Evolutionary conservation across 371 early-diverging fungal genomes (phyloP).

Genomic region (Saksenaea oblongispora): DNA sequence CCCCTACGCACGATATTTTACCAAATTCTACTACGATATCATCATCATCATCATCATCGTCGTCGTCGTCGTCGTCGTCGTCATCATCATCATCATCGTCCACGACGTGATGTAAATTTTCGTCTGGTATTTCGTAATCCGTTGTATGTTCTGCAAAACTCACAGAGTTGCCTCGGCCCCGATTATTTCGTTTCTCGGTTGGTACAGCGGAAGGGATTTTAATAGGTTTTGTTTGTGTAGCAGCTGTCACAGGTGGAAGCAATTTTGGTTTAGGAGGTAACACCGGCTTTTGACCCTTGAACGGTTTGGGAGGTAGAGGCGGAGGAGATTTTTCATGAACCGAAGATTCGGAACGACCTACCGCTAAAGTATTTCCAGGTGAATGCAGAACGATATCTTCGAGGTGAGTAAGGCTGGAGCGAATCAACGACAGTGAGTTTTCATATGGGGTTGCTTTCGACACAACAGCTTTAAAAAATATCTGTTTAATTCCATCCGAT

Average conservation of each 20-base stretch:
- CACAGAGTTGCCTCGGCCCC: conserved; percentile 43
- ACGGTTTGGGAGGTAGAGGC: conserved; percentile 46
- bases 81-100: conserved; percentile 36
- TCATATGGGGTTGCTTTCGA: conserved; percentile 34
- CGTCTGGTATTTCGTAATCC: conserved; percentile 22
- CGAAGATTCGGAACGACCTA: not conserved
- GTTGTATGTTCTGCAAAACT: conserved; percentile 36
- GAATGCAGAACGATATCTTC: conserved; percentile 35
- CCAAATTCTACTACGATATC: conserved; percentile 30
- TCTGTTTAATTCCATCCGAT: not conserved
- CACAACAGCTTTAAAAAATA: conserved; percentile 29
- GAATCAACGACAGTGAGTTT: conserved; percentile 27
- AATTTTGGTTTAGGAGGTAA: conserved; percentile 9
- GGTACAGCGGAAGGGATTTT: not conserved
- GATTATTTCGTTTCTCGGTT: conserved; percentile 14
- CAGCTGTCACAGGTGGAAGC: not conserved
- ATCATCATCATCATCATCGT: conserved; percentile 38
- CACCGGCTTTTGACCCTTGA: conserved; percentile 12
- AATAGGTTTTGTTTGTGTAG: not conserved
- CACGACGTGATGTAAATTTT: conserved; percentile 7
- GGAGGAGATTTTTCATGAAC: conserved; percentile 23
- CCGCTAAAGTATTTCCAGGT: conserved; percentile 8
- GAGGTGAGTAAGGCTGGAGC: conserved; percentile 35
- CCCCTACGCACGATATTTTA: not conserved
- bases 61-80: conserved; percentile 49